Evolutionary conservation across 345 rosid genomes (phyloP), one percentile per base, ranked within the genome.

Genomic region (Cardiospermum halicacabum): DNA sequence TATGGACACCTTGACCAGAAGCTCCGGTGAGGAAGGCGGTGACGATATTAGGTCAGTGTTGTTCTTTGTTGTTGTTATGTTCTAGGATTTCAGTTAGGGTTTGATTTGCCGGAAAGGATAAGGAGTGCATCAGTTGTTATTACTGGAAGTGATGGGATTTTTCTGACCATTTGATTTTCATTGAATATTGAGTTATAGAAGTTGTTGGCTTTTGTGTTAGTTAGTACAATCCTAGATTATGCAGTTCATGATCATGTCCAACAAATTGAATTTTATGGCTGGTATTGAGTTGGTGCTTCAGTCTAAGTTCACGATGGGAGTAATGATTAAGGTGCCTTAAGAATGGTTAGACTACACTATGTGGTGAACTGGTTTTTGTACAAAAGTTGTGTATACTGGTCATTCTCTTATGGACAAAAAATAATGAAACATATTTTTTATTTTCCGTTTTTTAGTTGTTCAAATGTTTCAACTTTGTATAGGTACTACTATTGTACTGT

Each of bases 41-140:
- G 71, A 61, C 26, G 59, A 78, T 30, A 60, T 66, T 49, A 66
- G 78, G 96, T 86, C 32, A 76, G 82, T 66, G 19, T 50, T 69
- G 30, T 13, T 9, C 30, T 45, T 53, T 24, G 6, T 47, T 19
- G 25, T 19, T 50, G 21, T 65, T n/a, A 25, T 3, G 26, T 16
- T 36, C 16, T 53, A 11, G 6, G 16, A 51, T 64, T 64, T 22
- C 5, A 48, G 47, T 27, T 40, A 25, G 36, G 60, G 22, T 30
- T 65, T 31, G 22, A 22, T 37, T 37, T 5, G n/a, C n/a, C n/a
- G n/a, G n/a, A n/a, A n/a, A n/a, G n/a, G n/a, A n/a, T n/a, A n/a
- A n/a, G n/a, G n/a, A n/a, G n/a, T n/a, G n/a, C n/a, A n/a, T n/a
- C n/a, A n/a, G n/a, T n/a, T n/a, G n/a, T n/a, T n/a, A n/a, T n/a